Conservation (phyloP, 2,329 filamentous ascomycete species). For the Westerdykella ornata region DNA sequence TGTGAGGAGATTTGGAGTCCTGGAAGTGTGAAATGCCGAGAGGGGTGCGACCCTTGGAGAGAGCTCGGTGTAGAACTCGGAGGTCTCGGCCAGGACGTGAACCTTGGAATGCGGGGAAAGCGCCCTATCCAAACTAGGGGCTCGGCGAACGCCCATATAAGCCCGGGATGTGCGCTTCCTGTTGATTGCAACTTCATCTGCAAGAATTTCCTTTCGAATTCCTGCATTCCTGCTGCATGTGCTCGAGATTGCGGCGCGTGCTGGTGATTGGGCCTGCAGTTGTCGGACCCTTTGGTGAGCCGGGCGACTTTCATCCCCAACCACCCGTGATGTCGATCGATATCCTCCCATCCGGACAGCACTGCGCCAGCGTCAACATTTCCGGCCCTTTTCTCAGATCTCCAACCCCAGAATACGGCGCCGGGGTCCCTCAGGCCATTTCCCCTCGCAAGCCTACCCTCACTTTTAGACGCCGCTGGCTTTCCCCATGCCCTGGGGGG, state of each 20-base stretch:
- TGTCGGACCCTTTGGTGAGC: neutral
- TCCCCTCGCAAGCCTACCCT: too few species aligned
- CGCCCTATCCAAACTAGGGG: constrained; percentile 17
- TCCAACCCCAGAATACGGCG: neutral
- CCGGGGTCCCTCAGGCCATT: neutral
- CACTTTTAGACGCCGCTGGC: too few species aligned
- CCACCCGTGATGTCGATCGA: neutral
- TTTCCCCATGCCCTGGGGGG: too few species aligned
- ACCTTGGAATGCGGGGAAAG: constrained; percentile 26
- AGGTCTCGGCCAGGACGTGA: constrained; percentile 15
- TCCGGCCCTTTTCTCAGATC: neutral
- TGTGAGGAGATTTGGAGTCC: constrained; percentile 7
- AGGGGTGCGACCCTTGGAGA: constrained; percentile 7
- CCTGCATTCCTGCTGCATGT: constrained; percentile 18
- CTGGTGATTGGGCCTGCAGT: constrained; percentile 1
- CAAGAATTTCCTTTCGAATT: constrained; percentile 14
- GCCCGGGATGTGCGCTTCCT: constrained; percentile 16
- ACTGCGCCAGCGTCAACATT: neutral
- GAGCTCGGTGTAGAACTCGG: constrained; percentile 11
- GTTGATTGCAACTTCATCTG: constrained; percentile 26
- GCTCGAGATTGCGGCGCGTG: constrained; percentile 20
- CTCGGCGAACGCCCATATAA: constrained; percentile 25
- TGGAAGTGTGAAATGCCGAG: constrained; percentile 17
- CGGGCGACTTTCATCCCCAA: neutral
- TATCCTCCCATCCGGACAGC: neutral